A percentile compares a stretch with the other conserved stretches of the same genome.
Evolutionary conservation across 371 early-diverging fungal species (phyloP).

Genomic region (Homolaphlyctis polyrhiza): DNA sequence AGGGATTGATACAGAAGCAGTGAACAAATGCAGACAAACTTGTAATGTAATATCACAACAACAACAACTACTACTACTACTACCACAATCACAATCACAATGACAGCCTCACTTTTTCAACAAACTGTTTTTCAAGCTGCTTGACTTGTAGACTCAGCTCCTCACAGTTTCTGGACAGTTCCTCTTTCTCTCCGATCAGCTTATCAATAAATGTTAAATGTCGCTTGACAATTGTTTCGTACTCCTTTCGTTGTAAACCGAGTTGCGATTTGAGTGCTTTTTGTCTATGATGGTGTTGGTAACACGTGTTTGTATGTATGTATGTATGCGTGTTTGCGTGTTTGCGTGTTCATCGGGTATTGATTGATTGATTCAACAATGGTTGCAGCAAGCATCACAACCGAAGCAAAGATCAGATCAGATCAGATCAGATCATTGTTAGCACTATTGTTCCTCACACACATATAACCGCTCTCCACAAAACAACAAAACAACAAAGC

Average conservation of each 20-base stretch:
- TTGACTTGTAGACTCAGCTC: conserved; percentile 34
- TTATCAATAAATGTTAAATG: conserved; percentile 47
- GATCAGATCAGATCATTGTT: no score
- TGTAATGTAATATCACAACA: background rate
- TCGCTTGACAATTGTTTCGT: conserved; percentile 46
- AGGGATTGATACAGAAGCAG: no score
- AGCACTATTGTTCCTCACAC: no score
- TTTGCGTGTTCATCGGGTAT: no score
- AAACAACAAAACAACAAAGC: no score
- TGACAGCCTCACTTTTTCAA: conserved; percentile 32
- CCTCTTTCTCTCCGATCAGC: conserved; percentile 48
- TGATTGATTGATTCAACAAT: no score
- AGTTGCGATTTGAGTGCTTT: conserved; percentile 44
- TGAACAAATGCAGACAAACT: background rate
- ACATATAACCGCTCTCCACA: no score
- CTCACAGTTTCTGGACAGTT: conserved; percentile 35
- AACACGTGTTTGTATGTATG: no score
- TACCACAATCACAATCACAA: no score
- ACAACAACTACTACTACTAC: background rate
- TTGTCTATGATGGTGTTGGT: conserved; percentile 17
- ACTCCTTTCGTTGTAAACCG: conserved; percentile 44
- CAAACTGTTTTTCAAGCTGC: conserved; percentile 31
- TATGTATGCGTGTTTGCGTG: no score
- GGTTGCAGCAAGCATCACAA: no score
- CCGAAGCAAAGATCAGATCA: no score